A percentile compares a stretch with the other conserved stretches of the same genome.
These are phyloP conservation scores for Violaceomyces palustris DNA, from an alignment of 1,284 basidiomycete genomes.

Conservation along the genomic window DNA sequence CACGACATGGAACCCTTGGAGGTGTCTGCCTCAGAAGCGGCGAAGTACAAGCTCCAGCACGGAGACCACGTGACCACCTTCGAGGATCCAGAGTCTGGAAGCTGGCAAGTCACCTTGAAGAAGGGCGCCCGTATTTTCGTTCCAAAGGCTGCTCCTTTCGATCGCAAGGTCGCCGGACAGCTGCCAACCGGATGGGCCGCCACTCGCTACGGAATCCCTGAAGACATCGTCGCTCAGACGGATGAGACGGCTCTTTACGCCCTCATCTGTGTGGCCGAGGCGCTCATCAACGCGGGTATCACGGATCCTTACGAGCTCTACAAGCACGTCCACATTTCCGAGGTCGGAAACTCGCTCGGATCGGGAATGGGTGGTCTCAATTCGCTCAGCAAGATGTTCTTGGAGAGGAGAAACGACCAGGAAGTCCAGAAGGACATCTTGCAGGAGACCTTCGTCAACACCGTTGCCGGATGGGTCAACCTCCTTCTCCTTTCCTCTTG, in stretches of 20 bases:
- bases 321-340: conserved; percentile 80
- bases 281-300: background rate
- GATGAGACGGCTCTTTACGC: background rate
- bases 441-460: conserved; percentile 69
- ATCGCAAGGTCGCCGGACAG: conserved; percentile 86
- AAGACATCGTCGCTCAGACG: background rate
- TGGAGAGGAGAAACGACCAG: conserved; percentile 89
- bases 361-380: conserved; percentile 91
- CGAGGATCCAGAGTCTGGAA: conserved; percentile 67
- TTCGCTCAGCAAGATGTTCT: conserved; percentile 69
- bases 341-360: conserved; percentile 59
- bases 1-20: conserved; percentile 95
- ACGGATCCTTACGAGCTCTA: background rate
- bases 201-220: background rate
- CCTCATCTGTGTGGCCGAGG: background rate
- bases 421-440: conserved; percentile 96
- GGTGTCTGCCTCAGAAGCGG: conserved; percentile 79
- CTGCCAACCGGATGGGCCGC: conserved; percentile 84
- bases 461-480: conserved; percentile 80
- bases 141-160: conserved; percentile 90
- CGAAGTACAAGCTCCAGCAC: conserved; percentile 91
- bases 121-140: conserved; percentile 86
- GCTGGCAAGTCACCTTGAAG: conserved; percentile 97
- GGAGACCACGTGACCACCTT: conserved; percentile 79
- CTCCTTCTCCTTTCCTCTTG: conserved; percentile 58